Evolutionary conservation across 805 yeast species (phyloP).

Genomic region (Yarrowia keelungensis): DNA sequence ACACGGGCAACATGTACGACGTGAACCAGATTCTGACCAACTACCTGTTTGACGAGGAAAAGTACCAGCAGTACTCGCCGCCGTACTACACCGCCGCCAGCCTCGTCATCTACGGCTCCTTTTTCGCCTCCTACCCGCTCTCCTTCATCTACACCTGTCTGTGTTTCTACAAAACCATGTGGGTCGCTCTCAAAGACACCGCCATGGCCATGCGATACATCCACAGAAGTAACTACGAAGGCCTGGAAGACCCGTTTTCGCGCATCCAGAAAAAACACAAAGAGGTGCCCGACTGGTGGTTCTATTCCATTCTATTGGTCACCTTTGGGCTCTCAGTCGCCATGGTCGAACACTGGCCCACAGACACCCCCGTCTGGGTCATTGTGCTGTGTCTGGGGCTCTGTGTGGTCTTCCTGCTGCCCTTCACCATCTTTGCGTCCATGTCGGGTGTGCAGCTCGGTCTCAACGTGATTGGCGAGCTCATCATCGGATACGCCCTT

Average conservation of each 20-base stretch:
- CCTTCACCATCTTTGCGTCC: conserved; percentile 10
- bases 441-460: neutral
- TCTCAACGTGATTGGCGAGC: conserved; percentile 9
- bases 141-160: conserved; percentile 9
- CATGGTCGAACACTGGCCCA: conserved; percentile 18
- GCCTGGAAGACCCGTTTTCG: conserved; percentile 9
- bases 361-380: conserved; percentile 6
- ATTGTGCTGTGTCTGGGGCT: conserved; percentile 6
- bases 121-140: conserved; percentile 3
- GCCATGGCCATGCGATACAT: neutral
- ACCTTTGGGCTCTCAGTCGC: conserved; percentile 8
- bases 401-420: neutral
- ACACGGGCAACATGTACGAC: conserved; percentile 58
- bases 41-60: conserved; percentile 53
- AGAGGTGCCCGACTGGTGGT: conserved; percentile 22
- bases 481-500: conserved; percentile 14
- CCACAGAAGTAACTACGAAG: conserved; percentile 11
- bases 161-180: conserved; percentile 5
- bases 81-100: conserved; percentile 67
- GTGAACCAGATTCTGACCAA: conserved; percentile 55
- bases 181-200: neutral
- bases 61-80: conserved; percentile 64
- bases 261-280: conserved; percentile 19
- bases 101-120: conserved; percentile 52
- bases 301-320: neutral